These are phyloP conservation scores for Syncephalastrum sp. DNA, from an alignment of 371 early-diverging fungal species.

Conservation along the genomic window DNA sequence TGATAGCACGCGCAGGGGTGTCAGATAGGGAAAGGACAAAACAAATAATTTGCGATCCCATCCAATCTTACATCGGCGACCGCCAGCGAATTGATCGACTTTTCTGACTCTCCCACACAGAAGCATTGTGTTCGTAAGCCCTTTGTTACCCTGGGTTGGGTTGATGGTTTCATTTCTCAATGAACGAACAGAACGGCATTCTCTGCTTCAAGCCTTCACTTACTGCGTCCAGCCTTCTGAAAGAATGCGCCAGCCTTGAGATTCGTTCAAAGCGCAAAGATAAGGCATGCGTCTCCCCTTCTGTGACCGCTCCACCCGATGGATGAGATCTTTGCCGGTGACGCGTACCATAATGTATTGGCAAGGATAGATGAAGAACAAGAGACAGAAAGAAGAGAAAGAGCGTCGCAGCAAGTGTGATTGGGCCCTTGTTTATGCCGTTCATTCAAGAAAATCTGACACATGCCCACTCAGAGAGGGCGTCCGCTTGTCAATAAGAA, in stretches of 20 bases:
- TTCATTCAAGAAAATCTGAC: too few relatives aligned
- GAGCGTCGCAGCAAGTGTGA: too few relatives aligned
- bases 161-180: too few relatives aligned
- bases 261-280: constrained; percentile 20
- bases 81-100: constrained; percentile 31
- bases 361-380: too few relatives aligned
- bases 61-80: constrained; percentile 23
- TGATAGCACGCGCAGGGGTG: background rate
- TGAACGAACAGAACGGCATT: too few relatives aligned
- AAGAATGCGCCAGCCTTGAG: constrained; percentile 26
- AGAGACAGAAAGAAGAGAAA: too few relatives aligned
- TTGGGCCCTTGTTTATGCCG: too few relatives aligned
- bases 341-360: constrained; percentile 20
- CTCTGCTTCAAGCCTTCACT: background rate
- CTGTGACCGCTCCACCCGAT: constrained; percentile 9
- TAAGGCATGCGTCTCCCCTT: constrained; percentile 27
- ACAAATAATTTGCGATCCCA: background rate
- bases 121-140: constrained; percentile 24
- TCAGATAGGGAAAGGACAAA: background rate
- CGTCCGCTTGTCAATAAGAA: too few relatives aligned
- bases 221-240: constrained; percentile 32
- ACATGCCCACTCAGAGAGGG: too few relatives aligned
- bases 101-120: constrained; percentile 14
- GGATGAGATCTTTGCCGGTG: constrained; percentile 9
- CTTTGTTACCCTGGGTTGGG: constrained; percentile 16